A percentile compares a stretch with the other conserved stretches of the same genome.
Conservation (phyloP, 495 filamentous ascomycete species). For the Articulospora tetracladia region DNA sequence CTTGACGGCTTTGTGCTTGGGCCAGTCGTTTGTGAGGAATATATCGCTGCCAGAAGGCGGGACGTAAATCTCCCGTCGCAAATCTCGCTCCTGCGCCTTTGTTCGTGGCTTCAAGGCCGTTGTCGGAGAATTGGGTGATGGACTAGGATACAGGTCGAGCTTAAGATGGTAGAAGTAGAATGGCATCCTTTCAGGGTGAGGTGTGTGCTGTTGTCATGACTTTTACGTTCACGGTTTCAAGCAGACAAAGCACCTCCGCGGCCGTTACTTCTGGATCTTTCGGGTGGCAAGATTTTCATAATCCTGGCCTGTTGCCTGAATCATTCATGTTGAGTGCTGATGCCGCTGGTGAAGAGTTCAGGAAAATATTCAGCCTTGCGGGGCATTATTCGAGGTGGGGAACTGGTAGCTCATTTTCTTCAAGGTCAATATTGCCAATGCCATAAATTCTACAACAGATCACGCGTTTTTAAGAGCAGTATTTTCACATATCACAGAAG, state of each 20-base stretch:
- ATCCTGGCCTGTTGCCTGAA: too few species aligned
- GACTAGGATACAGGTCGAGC: constrained; percentile 71
- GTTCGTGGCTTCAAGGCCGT: background rate
- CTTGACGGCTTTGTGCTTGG: constrained; percentile 29
- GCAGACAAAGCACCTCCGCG: too few species aligned
- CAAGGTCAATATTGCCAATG: too few species aligned
- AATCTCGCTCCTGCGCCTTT: constrained; percentile 9
- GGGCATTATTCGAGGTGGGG: too few species aligned
- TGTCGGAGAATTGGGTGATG: constrained; percentile 17
- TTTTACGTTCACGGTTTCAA: too few species aligned
- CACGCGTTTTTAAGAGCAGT: too few species aligned
- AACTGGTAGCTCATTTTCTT: background rate
- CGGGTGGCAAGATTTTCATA: too few species aligned
- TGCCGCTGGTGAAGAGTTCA: constrained; percentile 12
- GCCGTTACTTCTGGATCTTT: too few species aligned
- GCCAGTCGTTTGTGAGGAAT: constrained; percentile 37
- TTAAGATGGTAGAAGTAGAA: constrained; percentile 84
- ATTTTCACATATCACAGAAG: background rate
- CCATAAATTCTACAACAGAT: too few species aligned
- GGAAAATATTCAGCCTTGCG: background rate
- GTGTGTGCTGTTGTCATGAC: background rate
- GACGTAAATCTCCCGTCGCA: constrained; percentile 27
- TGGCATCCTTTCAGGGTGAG: constrained; percentile 19
- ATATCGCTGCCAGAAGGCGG: constrained; percentile 43
- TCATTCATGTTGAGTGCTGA: constrained; percentile 31